phyloP scores from a whole-genome alignment of 768 basidiomycete species.

The Podaxis sp. region DNA sequence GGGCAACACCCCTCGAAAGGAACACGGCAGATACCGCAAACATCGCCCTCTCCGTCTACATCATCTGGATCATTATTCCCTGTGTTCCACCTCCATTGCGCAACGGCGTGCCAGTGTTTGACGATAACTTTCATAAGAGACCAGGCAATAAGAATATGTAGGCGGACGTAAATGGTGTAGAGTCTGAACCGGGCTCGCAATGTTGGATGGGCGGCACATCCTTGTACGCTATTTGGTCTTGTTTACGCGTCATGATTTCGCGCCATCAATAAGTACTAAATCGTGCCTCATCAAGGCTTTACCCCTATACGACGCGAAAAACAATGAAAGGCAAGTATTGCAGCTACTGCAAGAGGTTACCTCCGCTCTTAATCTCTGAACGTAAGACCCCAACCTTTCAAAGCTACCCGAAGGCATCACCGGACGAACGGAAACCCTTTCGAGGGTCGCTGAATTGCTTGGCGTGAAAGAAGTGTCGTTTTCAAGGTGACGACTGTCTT shows the following conservation, averaged over 20 bases:
- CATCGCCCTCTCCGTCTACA: slow-evolving; percentile 53
- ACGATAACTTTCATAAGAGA: slow-evolving; percentile 75
- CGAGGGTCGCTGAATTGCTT: slow-evolving; percentile 28
- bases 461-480: slow-evolving; percentile 37
- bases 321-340: too few relatives aligned
- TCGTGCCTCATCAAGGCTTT: too few relatives aligned
- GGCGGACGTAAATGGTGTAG: slow-evolving; percentile 1
- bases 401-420: slow-evolving; percentile 21
- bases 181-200: background rate
- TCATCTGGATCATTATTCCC: slow-evolving; percentile 38
- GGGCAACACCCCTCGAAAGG: slow-evolving; percentile 96
- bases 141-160: background rate
- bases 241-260: slow-evolving; percentile 28
- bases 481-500: slow-evolving; percentile 26
- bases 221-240: slow-evolving; percentile 24
- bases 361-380: background rate
- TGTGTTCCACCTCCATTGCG: slow-evolving; percentile 85
- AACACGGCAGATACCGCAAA: slow-evolving; percentile 87
- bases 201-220: background rate
- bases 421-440: slow-evolving; percentile 25
- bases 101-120: slow-evolving; percentile 87
- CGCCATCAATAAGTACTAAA: background rate
- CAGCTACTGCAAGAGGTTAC: too few relatives aligned
- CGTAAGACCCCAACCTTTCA: background rate
- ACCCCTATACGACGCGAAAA: too few relatives aligned